Base-by-base conservation (phyloP, 495 filamentous ascomycete genomes). In the Schizothecium vesticola region DNA sequence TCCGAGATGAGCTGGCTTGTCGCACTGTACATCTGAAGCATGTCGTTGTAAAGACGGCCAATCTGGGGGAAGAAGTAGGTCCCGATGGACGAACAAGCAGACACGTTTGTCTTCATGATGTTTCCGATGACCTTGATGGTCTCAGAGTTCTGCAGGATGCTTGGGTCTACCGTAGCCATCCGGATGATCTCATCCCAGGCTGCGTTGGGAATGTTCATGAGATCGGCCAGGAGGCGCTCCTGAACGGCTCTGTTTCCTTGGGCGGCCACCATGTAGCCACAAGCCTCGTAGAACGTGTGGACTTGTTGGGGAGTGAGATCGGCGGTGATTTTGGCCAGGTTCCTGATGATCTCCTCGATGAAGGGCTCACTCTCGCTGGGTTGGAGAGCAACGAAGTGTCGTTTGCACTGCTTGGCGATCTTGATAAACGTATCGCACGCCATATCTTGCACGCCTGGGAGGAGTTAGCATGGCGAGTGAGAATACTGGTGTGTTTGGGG, bases 361-460 rank as follows among this genome's bases (percentile, higher is more conserved):
- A 99, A 99, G 0, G 95, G 90, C 77, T 98, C 95, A 65, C 77
- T 89, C 82, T 99, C 95, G 66, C 94, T 94, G 6, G 96, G 92
- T 73, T 99, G 95, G 24, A 97, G 80, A 0, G 93, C 94, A 60
- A 99, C 95, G 75, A 99, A 99, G 79, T 99, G 96, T 59, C 95
- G 88, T 73, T 92, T 90, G 83, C 95, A 99, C 79, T 97, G 96
- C 77, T 95, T 95, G 56, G 95, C 96, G 70, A 99, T 99, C 83
- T 99, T 99, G 82, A 99, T 99, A 77, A 99, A 99, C 0, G 95
- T 99, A 81, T 99, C 95, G 72, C 95, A 99, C 71, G 95, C 95
- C 95, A 99, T 99, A 76, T 99, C 95, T 81, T 99, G 95, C 60
- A 99, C 95, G 82, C 93, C 90, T 93, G 51, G 23, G 11, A 43